phyloP scores from a whole-genome alignment of 495 filamentous ascomycete species.

The Hypoxylon perforatum region DNA sequence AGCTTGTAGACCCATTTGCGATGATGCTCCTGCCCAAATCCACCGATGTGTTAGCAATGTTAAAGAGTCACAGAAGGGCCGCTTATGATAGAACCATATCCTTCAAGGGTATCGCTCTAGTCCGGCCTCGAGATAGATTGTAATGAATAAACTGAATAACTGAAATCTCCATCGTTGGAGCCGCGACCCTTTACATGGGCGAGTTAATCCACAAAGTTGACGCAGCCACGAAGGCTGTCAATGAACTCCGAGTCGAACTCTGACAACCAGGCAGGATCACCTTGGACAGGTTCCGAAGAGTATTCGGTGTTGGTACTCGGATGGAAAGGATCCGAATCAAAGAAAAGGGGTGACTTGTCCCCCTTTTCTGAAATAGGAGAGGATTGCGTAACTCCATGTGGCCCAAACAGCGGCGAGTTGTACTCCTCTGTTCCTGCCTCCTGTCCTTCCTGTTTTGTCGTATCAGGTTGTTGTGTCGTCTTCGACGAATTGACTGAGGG shows the following conservation, averaged over 20 bases:
- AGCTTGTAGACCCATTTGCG: neutral
- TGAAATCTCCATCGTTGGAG: neutral
- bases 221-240: slow-evolving; percentile 58
- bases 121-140: neutral
- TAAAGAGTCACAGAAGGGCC: too few relatives aligned
- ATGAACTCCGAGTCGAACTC: slow-evolving; percentile 61
- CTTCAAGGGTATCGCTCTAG: neutral
- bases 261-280: slow-evolving; percentile 58
- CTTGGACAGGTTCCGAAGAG: neutral
- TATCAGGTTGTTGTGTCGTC: neutral
- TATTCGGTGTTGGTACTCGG: slow-evolving; percentile 15
- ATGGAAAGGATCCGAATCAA: slow-evolving; percentile 21
- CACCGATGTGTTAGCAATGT: neutral
- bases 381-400: neutral
- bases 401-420: slow-evolving; percentile 10
- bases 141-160: slow-evolving; percentile 1
- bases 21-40: neutral
- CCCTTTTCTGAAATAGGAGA: slow-evolving; percentile 7
- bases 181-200: neutral
- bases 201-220: slow-evolving; percentile 58
- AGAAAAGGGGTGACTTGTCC: slow-evolving; percentile 16
- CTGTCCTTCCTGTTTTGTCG: neutral
- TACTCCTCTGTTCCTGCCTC: slow-evolving; percentile 1
- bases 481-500: slow-evolving; percentile 11
- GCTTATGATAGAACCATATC: neutral